Conservation (phyloP, 1,284 basidiomycete species). For the Ceratobasidium sp. region DNA sequence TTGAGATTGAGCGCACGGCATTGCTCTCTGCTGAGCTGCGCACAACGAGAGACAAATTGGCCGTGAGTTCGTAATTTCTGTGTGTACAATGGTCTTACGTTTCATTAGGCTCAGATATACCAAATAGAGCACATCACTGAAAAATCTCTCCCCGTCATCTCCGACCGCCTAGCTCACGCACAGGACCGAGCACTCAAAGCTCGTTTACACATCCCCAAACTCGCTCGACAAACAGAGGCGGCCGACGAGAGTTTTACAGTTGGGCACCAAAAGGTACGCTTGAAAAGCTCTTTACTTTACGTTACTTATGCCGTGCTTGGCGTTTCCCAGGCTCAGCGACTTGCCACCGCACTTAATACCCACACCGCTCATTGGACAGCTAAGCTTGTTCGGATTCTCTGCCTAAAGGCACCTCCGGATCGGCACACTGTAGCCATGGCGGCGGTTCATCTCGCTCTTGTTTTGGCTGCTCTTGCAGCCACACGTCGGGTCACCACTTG, state of each 20-base stretch:
- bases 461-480: slow-evolving; percentile 7
- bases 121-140: slow-evolving; percentile 27
- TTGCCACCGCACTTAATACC: slow-evolving; percentile 32
- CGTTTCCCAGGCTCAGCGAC: slow-evolving; percentile 41
- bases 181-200: slow-evolving; percentile 17
- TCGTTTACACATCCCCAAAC: slow-evolving; percentile 24
- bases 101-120: slow-evolving; percentile 17
- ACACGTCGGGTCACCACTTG: slow-evolving; percentile 22
- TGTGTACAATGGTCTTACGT: slow-evolving; percentile 4
- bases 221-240: slow-evolving; percentile 25
- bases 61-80: neutral
- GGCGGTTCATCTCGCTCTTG: slow-evolving; percentile 31
- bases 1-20: slow-evolving; percentile 42
- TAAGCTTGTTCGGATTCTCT: slow-evolving; percentile 40
- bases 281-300: neutral
- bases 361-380: slow-evolving; percentile 42
- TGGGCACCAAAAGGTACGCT: slow-evolving; percentile 40
- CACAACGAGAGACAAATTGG: slow-evolving; percentile 17
- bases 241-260: slow-evolving; percentile 24
- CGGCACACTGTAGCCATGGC: slow-evolving; percentile 41
- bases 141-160: slow-evolving; percentile 30
- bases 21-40: slow-evolving; percentile 41
- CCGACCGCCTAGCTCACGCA: slow-evolving; percentile 33
- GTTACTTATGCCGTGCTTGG: slow-evolving; percentile 19
- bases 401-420: slow-evolving; percentile 37